Evolutionary conservation across 192 early-diverging fungal genomes (phyloP).

Genomic region (Podila horticola): DNA sequence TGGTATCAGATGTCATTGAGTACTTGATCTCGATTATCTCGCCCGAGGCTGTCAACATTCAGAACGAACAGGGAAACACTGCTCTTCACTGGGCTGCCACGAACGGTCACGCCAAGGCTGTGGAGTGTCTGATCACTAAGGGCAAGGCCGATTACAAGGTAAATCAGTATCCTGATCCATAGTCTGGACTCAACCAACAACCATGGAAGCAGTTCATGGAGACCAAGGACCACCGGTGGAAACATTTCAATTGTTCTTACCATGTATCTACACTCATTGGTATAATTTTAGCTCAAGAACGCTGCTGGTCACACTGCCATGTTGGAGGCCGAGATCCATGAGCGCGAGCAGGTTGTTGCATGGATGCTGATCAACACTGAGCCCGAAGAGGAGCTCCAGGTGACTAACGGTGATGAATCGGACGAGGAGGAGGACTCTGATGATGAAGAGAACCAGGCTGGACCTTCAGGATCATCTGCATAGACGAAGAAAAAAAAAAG

Average conservation of each 20-base stretch:
- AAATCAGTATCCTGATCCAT: not conserved
- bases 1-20: slow-evolving; percentile 62
- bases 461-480: not conserved
- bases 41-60: slow-evolving; percentile 55
- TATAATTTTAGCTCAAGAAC: slow-evolving; percentile 57
- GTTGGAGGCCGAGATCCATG: slow-evolving; percentile 58
- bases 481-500: slow-evolving; percentile 15
- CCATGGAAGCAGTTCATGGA: slow-evolving; percentile 5
- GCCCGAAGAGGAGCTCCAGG: slow-evolving; percentile 53
- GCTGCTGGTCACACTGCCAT: slow-evolving; percentile 55
- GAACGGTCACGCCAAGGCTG: slow-evolving; percentile 79
- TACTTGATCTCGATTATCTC: slow-evolving; percentile 56
- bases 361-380: slow-evolving; percentile 63
- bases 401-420: slow-evolving; percentile 53
- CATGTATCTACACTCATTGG: not conserved
- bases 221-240: not conserved
- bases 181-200: not conserved
- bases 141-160: slow-evolving; percentile 73
- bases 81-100: slow-evolving; percentile 89
- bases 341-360: slow-evolving; percentile 62
- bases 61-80: slow-evolving; percentile 73
- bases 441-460: slow-evolving; percentile 22
- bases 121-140: slow-evolving; percentile 65
- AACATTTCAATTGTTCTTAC: not conserved
- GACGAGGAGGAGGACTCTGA: slow-evolving; percentile 21